phyloP scores from a whole-genome alignment of 306 rosid species.

The Trichosanthes cucumerina region DNA sequence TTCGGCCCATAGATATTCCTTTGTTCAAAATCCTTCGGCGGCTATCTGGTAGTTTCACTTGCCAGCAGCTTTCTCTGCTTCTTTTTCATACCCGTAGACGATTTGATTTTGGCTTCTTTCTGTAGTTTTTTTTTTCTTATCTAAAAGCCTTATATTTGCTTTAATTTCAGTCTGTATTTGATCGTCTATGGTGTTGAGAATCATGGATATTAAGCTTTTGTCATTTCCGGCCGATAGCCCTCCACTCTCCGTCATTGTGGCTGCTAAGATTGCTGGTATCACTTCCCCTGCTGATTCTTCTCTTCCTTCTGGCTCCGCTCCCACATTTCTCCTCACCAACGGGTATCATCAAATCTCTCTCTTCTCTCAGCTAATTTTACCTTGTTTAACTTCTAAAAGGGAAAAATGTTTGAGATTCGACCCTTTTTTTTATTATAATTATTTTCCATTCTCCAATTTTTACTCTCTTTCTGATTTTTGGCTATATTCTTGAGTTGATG shows the following conservation, averaged over 20 bases:
- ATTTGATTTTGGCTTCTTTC: background rate
- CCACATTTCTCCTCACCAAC: slow-evolving; percentile 36
- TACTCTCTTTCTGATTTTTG: background rate
- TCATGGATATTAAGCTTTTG: slow-evolving; percentile 43
- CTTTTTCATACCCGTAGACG: background rate
- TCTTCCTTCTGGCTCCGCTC: slow-evolving; percentile 41
- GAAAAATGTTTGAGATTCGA: background rate
- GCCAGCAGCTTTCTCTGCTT: background rate
- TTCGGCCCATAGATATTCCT: background rate
- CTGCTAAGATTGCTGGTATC: slow-evolving; percentile 53
- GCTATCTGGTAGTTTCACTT: background rate
- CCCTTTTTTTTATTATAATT: background rate
- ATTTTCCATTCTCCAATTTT: background rate
- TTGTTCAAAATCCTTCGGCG: slow-evolving; percentile 2
- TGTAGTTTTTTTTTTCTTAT: background rate
- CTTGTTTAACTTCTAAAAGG: background rate
- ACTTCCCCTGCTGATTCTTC: slow-evolving; percentile 37
- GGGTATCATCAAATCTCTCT: slow-evolving; percentile 35
- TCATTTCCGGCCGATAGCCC: slow-evolving; percentile 51
- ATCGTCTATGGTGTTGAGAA: background rate
- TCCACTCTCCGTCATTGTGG: slow-evolving; percentile 58
- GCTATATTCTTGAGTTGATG: background rate
- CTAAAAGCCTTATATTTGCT: background rate
- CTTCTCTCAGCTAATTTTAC: background rate
- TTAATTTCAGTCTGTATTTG: background rate